phyloP scores from a whole-genome alignment of 2,329 filamentous ascomycete species.

The Fusarium temperatum region DNA sequence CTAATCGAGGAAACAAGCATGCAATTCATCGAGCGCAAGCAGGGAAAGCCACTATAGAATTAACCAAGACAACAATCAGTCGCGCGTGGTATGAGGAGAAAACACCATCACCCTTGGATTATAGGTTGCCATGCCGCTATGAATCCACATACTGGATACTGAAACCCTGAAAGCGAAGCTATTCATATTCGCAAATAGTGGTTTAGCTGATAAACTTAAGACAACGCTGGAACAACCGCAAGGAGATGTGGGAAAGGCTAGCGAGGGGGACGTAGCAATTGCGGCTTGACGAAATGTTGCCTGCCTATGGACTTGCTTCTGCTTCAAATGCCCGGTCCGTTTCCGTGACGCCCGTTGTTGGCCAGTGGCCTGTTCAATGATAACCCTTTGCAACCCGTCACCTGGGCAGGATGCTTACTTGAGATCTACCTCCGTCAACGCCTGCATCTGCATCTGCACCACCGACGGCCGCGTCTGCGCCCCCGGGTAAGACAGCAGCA shows the following conservation, averaged over 20 bases:
- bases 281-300: slow-evolving; percentile 10
- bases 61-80: not conserved
- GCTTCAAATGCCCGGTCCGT: slow-evolving; percentile 31
- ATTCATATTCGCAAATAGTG: not conserved
- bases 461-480: not conserved
- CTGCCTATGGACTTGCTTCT: not conserved
- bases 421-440: slow-evolving; percentile 1
- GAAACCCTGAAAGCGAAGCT: not conserved
- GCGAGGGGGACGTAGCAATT: not conserved
- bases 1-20: not conserved
- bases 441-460: not conserved
- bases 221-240: not conserved
- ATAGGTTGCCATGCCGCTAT: not conserved
- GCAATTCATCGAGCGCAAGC: not conserved
- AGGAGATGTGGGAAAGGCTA: not conserved
- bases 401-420: slow-evolving; percentile 13
- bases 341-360: slow-evolving; percentile 40
- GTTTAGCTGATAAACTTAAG: not conserved
- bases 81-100: not conserved
- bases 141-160: not conserved
- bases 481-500: slow-evolving; percentile 26
- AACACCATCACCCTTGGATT: not conserved
- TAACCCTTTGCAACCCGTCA: not conserved
- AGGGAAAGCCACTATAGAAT: not conserved
- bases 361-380: slow-evolving; percentile 15